Percentiles rank a stretch among this genome's conserved stretches.
Conservation (phyloP, 345 rosid species). For the Psidium friedrichsthalianum region DNA sequence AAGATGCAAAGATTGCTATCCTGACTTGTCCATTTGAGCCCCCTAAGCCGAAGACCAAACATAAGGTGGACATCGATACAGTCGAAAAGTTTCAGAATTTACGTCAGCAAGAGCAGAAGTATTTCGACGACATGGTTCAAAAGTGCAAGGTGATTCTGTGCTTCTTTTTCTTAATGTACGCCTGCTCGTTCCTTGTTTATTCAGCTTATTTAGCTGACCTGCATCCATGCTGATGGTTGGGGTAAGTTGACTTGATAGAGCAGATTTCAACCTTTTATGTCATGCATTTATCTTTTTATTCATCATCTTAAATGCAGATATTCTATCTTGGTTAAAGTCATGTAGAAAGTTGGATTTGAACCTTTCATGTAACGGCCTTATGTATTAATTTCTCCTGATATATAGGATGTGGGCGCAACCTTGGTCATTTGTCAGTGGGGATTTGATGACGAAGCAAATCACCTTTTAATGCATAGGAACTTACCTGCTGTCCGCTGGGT, state of each 20-base stretch:
- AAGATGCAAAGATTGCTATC: constrained; percentile 92
- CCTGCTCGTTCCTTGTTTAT: neutral
- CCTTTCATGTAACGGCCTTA: neutral
- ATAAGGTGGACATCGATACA: constrained; percentile 95
- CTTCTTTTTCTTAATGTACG: neutral
- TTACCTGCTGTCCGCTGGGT: constrained; percentile 99
- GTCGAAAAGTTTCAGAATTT: constrained; percentile 92
- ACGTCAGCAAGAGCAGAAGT: constrained; percentile 83
- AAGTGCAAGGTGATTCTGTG: constrained; percentile 60
- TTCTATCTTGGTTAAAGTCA: neutral
- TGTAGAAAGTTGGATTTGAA: neutral
- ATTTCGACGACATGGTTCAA: constrained; percentile 95
- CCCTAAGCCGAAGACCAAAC: constrained; percentile 97
- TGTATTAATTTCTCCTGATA: neutral
- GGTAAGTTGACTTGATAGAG: neutral
- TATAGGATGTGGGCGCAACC: constrained; percentile 95
- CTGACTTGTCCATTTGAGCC: constrained; percentile 98
- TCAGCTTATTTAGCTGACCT: neutral
- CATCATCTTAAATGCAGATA: neutral
- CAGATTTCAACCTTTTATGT: neutral
- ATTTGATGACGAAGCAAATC: constrained; percentile 98
- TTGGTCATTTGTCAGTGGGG: constrained; percentile 99
- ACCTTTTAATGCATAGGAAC: constrained; percentile 85
- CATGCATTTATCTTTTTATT: neutral
- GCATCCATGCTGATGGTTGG: neutral